Conservation (phyloP, 2,329 filamentous ascomycete species). For the Claviceps purpurea region DNA sequence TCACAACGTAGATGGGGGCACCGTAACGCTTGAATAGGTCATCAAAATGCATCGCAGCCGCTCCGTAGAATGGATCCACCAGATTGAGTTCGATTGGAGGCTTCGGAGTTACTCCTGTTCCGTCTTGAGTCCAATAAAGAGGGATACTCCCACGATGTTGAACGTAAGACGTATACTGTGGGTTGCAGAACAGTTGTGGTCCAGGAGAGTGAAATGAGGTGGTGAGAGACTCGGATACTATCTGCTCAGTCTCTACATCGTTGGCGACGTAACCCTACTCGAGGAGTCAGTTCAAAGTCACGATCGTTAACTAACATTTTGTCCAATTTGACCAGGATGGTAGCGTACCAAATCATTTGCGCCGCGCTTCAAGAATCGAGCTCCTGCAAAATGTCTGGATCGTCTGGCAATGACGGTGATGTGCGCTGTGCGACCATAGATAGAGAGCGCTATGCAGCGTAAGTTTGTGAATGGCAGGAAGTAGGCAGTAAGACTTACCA, state of each 20-base stretch:
- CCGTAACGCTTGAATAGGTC: constrained; percentile 90
- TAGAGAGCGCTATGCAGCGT: constrained; percentile 43
- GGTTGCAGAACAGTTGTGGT: constrained; percentile 71
- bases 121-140: constrained; percentile 94
- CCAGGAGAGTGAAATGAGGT: constrained; percentile 93
- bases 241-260: constrained; percentile 97
- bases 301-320: too few species aligned
- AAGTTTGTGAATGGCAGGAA: not conserved
- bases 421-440: constrained; percentile 81
- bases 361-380: constrained; percentile 84
- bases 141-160: constrained; percentile 96
- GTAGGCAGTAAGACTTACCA: constrained; percentile 19
- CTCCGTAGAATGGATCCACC: constrained; percentile 90
- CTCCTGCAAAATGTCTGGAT: constrained; percentile 87
- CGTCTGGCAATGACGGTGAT: constrained; percentile 88
- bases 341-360: constrained; percentile 62
- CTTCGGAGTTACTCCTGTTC: constrained; percentile 86
- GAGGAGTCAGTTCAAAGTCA: not conserved
- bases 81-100: constrained; percentile 91
- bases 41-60: constrained; percentile 88
- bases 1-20: constrained; percentile 79
- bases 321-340: too few species aligned
- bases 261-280: constrained; percentile 81
- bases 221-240: constrained; percentile 85
- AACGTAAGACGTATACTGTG: constrained; percentile 89